Percentiles rank a stretch among this genome's conserved stretches.
Evolutionary conservation across 306 rosid genomes (phyloP).

Genomic region (Cucurbita pepo): DNA sequence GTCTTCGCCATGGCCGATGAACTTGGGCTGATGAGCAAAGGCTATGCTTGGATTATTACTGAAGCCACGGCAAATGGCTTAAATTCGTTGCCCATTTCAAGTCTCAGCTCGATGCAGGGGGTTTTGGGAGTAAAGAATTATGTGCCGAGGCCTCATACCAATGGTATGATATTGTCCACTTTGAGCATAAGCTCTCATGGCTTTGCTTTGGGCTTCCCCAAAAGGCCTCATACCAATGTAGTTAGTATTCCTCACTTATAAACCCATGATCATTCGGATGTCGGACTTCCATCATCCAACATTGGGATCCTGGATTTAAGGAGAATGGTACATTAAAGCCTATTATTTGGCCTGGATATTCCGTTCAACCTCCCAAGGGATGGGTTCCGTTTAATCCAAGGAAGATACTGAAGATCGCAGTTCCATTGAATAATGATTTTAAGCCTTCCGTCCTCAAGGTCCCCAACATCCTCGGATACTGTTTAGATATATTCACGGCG

Average conservation of each 20-base stretch:
- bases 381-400: not conserved
- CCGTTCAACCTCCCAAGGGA: conserved; percentile 19
- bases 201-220: no score
- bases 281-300: no score
- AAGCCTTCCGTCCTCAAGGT: not conserved
- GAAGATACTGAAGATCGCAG: conserved; percentile 27
- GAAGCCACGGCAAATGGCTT: not conserved
- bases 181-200: no score
- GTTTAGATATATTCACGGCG: not conserved
- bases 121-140: conserved; percentile 17
- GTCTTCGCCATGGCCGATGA: conserved; percentile 18
- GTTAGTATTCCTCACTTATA: no score
- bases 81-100: not conserved
- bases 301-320: conserved; percentile 26
- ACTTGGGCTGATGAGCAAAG: conserved; percentile 27
- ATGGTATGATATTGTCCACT: no score
- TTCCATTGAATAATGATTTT: conserved; percentile 2
- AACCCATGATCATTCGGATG: no score
- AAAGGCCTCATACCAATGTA: no score
- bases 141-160: not conserved
- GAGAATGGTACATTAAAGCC: not conserved
- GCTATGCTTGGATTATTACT: conserved; percentile 31
- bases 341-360: conserved; percentile 11
- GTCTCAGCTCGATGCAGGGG: conserved; percentile 12
- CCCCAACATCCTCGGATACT: not conserved